A percentile compares a stretch with the other conserved stretches of the same genome.
These are phyloP conservation scores for Talaromyces sp. DNA, from an alignment of 2,329 filamentous ascomycete species.

Conservation along the genomic window DNA sequence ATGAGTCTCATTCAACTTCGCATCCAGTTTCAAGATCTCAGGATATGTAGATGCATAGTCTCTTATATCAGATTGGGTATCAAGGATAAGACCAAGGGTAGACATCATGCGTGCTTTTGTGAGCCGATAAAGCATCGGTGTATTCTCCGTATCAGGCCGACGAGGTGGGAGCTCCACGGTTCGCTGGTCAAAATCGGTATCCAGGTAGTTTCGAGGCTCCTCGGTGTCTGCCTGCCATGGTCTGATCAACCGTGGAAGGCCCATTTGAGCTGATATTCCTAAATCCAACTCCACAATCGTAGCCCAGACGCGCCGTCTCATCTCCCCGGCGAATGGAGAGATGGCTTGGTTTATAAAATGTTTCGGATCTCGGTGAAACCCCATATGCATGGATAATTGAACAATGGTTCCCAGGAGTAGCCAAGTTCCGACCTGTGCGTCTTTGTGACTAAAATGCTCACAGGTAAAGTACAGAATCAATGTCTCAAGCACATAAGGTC, in stretches of 20 bases:
- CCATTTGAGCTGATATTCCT: slow-evolving; percentile 57
- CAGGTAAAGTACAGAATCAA: slow-evolving; percentile 52
- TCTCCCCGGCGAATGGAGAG: slow-evolving; percentile 52
- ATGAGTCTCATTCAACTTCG: slow-evolving; percentile 18
- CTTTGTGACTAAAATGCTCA: slow-evolving; percentile 49
- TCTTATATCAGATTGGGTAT: background rate
- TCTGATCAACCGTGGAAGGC: slow-evolving; percentile 56
- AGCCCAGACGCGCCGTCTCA: slow-evolving; percentile 39
- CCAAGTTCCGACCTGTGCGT: slow-evolving; percentile 52
- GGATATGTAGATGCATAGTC: slow-evolving; percentile 7
- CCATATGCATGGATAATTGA: slow-evolving; percentile 56
- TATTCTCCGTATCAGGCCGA: slow-evolving; percentile 45
- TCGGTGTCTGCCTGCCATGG: slow-evolving; percentile 55
- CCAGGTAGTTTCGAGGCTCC: slow-evolving; percentile 53
- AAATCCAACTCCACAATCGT: slow-evolving; percentile 50
- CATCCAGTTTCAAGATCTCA: slow-evolving; percentile 23
- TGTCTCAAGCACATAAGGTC: slow-evolving; percentile 52
- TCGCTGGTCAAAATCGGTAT: slow-evolving; percentile 54
- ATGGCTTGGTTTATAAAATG: slow-evolving; percentile 51
- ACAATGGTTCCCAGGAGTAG: slow-evolving; percentile 51
- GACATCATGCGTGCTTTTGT: background rate
- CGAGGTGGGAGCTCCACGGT: slow-evolving; percentile 47
- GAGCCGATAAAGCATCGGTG: slow-evolving; percentile 2
- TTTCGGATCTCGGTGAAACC: slow-evolving; percentile 52
- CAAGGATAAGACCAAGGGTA: background rate